Base-by-base conservation (phyloP, 495 filamentous ascomycete species). In the Penicillium macrosclerotiorum region DNA sequence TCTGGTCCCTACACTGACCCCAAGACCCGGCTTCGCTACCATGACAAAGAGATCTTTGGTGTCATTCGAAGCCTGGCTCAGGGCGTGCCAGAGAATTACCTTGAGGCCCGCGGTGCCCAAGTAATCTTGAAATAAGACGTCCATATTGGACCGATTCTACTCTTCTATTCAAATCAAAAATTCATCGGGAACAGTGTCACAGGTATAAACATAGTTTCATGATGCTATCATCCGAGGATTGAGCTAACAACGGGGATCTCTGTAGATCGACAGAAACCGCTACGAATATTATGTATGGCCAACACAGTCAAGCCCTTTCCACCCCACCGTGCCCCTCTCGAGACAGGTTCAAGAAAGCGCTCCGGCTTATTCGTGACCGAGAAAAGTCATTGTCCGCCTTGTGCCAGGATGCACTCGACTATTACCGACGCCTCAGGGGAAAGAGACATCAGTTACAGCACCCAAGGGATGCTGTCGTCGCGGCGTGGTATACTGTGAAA, bases 341-440 rank as follows among this genome's bases (percentile, higher is more conserved):
- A 79, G 68, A 71, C 69, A 74, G 78, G 81, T 72, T 85, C 81
- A 84, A 83, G 83, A 79, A 80, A 81, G 74, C 76, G 87, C 89
- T 92, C 89, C 89, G 88, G 89, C 89, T 95, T 93, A 95, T 89
- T 93, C 82, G 86, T 79, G 84, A 83, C 84, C 86, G 64, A 52
- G 32, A 26, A 47, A 47, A 44, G 70, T 60, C 44, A 17, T 62
- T 81, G 68, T 82, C 68, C 76, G 80, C 80, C 76, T 70, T 60
- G 64, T 71, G 66, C 67, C 55, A 53, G 47, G 53, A 49, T 43
- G 64, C 69, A 69, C 60, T 62, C 60, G 68, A 74, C 66, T 72
- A 67, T 49, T 82, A 81, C 72, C 74, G 74, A 74, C 49, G 65
- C 37, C 65, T 70, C 68, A 75, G 49, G 56, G 62, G 45, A 54